Percentiles rank a stretch among this genome's conserved stretches.
Conservation (phyloP, 345 rosid genomes). For the Hirschfeldia incana region DNA sequence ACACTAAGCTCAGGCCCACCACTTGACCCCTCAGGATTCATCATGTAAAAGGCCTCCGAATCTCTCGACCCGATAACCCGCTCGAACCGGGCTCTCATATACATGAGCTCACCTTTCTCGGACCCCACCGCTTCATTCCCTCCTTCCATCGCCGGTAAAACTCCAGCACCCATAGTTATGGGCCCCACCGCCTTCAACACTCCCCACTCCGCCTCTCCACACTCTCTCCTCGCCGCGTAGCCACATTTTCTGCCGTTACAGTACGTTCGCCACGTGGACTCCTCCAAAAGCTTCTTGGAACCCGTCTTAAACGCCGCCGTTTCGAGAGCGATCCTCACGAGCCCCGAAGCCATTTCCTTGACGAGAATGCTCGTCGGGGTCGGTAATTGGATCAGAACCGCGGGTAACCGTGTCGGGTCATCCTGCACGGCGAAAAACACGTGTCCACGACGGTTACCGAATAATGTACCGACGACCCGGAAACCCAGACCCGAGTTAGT, state of each 20-base stretch:
- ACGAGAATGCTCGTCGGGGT: slow-evolving; percentile 79
- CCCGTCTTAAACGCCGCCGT: slow-evolving; percentile 28
- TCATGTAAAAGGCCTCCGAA: slow-evolving; percentile 94
- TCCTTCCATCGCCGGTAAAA: slow-evolving; percentile 50
- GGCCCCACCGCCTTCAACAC: slow-evolving; percentile 77
- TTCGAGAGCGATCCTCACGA: slow-evolving; percentile 73
- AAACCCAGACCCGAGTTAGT: slow-evolving; percentile 53
- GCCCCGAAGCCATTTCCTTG: slow-evolving; percentile 92
- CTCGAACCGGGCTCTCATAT: slow-evolving; percentile 94
- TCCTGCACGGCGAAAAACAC: slow-evolving; percentile 86
- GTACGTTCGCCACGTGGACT: slow-evolving; percentile 74
- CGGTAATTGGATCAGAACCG: slow-evolving; percentile 74
- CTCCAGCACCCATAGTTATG: slow-evolving; percentile 96
- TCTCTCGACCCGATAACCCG: slow-evolving; percentile 88
- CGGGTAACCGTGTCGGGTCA: slow-evolving; percentile 60
- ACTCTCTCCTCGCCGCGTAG: slow-evolving; percentile 65
- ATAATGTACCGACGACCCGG: slow-evolving; percentile 74
- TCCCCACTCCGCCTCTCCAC: slow-evolving; percentile 64
- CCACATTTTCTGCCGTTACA: slow-evolving; percentile 93
- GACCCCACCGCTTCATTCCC: slow-evolving; percentile 45
- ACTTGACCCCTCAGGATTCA: slow-evolving; percentile 58
- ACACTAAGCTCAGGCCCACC: slow-evolving; percentile 96
- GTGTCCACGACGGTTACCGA: slow-evolving; percentile 84
- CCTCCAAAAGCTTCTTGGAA: slow-evolving; percentile 61
- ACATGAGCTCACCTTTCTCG: slow-evolving; percentile 83